Base-by-base conservation (phyloP, 352 stramenopile species). In the Aphanomyces euteiches region DNA sequence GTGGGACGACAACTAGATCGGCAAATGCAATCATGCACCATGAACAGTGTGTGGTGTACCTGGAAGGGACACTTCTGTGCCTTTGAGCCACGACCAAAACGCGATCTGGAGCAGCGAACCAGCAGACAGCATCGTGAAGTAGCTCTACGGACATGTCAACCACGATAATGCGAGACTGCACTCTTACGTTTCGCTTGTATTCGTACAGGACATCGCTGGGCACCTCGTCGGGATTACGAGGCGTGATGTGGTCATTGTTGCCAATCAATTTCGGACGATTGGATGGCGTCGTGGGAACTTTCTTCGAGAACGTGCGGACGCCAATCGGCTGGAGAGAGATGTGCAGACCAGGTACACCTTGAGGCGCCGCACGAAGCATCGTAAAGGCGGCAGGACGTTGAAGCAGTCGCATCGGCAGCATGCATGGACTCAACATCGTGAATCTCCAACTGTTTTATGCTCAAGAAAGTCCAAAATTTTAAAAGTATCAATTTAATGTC, bases 61-160 rank as follows among this genome's bases (percentile, higher is more conserved):
- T 13, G 63, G 63, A 21, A 69, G 54, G 5, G 63, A 91, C 70
- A 90, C 81, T 73, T 93, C 84, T 67, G 92, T 92, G n/a, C 87
- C 87, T 69, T 95, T 95, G 60, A 93, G 77, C 87, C 87, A 95
- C 36, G 85, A 93, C 87, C 87, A 95, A 61, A 95, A 95, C 28
- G 87, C 85, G 69, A 95, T 91, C 83, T 95, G 72, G 45, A 70
- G 8, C 13, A 95, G 72, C 12, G 87, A 93, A 8, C 81, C 87
- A 47, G 87, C 84, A 38, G 85, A 92, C 64, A 90, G 78, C 61
- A 88, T 82, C 4, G 84, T 86, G 73, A 95, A 95, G 77, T 93
- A 95, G 56, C 74, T 77, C 87, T 95, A 56, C 36, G 54, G 40
- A 15, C 48, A 65, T 0, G 15, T 39, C 7, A 56, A 36, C 53